Conservation (phyloP, 768 basidiomycete genomes). For the Dictyophora rubrovolvata region DNA sequence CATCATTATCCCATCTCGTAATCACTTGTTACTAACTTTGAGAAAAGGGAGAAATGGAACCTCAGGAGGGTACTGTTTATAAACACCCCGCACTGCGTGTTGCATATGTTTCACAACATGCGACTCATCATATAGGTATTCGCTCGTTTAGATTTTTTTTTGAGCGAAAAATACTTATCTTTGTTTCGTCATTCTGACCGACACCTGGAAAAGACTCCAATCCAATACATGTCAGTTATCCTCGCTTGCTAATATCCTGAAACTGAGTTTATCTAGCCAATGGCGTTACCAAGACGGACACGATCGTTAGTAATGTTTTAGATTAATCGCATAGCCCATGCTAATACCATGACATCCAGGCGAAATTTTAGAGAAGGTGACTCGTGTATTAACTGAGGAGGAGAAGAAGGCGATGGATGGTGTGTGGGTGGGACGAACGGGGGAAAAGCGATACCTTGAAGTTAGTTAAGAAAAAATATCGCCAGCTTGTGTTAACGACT, state of each 20-base stretch:
- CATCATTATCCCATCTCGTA: conserved; percentile 15
- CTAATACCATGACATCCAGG: conserved; percentile 30
- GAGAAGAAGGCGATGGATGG: conserved; percentile 70
- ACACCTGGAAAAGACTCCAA: conserved; percentile 93
- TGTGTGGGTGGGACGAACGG: conserved; percentile 87
- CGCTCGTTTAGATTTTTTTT: conserved; percentile 11
- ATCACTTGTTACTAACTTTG: conserved; percentile 9
- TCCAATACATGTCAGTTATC: conserved; percentile 64
- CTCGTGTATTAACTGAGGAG: conserved; percentile 81
- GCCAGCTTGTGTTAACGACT: conserved; percentile 2
- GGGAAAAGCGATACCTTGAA: conserved; percentile 86
- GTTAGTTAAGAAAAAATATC: conserved; percentile 27
- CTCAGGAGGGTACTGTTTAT: conserved; percentile 86
- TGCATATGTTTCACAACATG: conserved; percentile 96
- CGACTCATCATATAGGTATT: conserved; percentile 87
- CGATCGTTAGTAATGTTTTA: conserved; percentile 54
- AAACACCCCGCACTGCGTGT: conserved; percentile 92
- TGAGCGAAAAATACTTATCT: neutral
- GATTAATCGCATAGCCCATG: conserved; percentile 7
- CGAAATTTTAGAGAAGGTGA: conserved; percentile 84
- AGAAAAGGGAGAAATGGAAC: conserved; percentile 74
- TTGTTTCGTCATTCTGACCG: conserved; percentile 41
- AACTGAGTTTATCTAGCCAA: conserved; percentile 31
- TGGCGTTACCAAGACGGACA: conserved; percentile 99
- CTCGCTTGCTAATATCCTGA: neutral